These are phyloP conservation scores for Chlorella vulgaris DNA, from an alignment of 139 green algal genomes.

Conservation along the genomic window DNA sequence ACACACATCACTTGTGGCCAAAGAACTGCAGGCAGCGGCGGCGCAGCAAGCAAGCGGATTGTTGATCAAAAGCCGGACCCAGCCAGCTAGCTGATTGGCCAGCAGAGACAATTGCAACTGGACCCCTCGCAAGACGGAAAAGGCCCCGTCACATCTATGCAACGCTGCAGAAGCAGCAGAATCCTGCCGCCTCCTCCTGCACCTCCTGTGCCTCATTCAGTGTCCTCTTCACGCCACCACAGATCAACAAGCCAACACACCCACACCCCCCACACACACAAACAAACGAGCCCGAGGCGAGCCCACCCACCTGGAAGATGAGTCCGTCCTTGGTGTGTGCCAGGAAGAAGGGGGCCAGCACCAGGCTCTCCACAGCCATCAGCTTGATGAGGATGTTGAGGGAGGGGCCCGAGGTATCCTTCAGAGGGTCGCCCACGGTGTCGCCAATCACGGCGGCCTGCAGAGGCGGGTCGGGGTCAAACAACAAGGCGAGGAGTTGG, in stretches of 20 bases:
- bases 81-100: too few relatives aligned
- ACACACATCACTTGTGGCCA: not conserved
- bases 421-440: conserved; percentile 98
- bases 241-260: too few relatives aligned
- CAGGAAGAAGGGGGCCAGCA: conserved; percentile 86
- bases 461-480: not conserved
- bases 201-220: too few relatives aligned
- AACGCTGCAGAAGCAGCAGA: too few relatives aligned
- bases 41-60: not conserved
- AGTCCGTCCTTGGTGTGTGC: conserved; percentile 55
- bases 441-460: conserved; percentile 94
- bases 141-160: too few relatives aligned
- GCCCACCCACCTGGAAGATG: too few relatives aligned
- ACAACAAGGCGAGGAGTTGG: not conserved
- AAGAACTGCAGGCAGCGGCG: not conserved
- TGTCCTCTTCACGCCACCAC: too few relatives aligned
- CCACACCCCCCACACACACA: too few relatives aligned
- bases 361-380: conserved; percentile 94
- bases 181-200: too few relatives aligned
- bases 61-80: not conserved
- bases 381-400: conserved; percentile 99
- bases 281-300: too few relatives aligned
- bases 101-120: too few relatives aligned
- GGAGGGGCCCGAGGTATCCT: conserved; percentile 84
- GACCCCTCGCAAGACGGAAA: too few relatives aligned